Evolutionary conservation across 441 rosid species (phyloP).

Genomic region (Adansonia rubrostipa): DNA sequence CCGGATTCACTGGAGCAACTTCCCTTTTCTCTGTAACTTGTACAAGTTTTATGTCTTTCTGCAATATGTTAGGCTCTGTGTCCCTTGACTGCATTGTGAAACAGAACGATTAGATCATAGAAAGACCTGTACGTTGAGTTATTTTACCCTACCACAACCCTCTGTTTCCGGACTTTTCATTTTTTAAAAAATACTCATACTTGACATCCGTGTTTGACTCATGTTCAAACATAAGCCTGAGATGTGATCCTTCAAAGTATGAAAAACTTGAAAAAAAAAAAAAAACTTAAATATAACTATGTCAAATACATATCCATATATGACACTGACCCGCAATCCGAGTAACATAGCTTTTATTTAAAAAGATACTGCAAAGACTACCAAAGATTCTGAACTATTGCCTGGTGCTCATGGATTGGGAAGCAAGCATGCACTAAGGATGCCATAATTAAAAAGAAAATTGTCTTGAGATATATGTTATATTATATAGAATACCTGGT

Average conservation of each 20-base stretch:
- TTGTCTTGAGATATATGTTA: too few species aligned
- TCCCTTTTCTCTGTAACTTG: slow-evolving; percentile 30
- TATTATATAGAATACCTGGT: slow-evolving; percentile 26
- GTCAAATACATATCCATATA: too few species aligned
- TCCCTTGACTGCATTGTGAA: slow-evolving; percentile 25
- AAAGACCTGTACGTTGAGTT: not conserved
- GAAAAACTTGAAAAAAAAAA: too few species aligned
- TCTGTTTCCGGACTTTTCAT: not conserved
- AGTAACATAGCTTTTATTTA: too few species aligned
- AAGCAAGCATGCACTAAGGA: too few species aligned
- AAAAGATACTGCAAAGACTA: too few species aligned
- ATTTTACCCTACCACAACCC: not conserved
- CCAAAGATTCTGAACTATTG: too few species aligned
- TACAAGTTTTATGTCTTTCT: slow-evolving; percentile 21
- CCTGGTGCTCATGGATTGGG: too few species aligned
- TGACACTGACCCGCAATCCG: too few species aligned
- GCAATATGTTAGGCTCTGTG: not conserved
- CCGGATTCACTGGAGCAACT: slow-evolving; percentile 22
- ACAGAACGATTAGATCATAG: slow-evolving; percentile 8
- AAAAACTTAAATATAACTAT: too few species aligned
- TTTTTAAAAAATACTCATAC: not conserved
- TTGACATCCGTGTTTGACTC: not conserved
- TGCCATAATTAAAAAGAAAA: too few species aligned
- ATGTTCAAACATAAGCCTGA: not conserved
- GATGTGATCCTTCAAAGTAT: too few species aligned